Base-by-base conservation (phyloP, 192 early-diverging fungal species). In the Geranomyces variabilis region DNA sequence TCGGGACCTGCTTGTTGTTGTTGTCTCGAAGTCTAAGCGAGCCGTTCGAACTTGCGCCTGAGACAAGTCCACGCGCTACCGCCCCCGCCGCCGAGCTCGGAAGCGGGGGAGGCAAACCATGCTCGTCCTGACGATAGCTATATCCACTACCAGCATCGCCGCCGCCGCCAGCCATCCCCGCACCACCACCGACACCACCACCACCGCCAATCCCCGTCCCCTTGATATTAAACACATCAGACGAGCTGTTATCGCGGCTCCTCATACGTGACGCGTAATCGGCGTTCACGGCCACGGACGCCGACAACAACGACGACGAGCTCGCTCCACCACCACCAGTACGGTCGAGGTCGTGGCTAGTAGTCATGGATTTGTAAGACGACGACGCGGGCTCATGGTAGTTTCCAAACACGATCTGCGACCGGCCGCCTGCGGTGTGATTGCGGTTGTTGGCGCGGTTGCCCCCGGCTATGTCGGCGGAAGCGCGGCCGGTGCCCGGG, bases 331-430 rank as follows among this genome's bases (percentile, higher is more conserved):
- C n/a, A n/a, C n/a, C n/a, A n/a, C n/a, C n/a, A n/a, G n/a, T n/a
- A 41, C 36, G 36, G 51, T n/a, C 4, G 51, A 26, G 51, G 51
- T 9, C 51, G 51, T 53, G 7, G 24, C 7, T 53, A 7, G 24
- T 30, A 26, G 63, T 64, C 63, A 64, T 64, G 3, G 63, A 64
- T 21, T 36, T 46, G 41, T 64, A 64, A 1, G 63, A 45, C 21
- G 63, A 64, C 6, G 41, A 36, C 17, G 41, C 29, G 15, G 41
- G 63, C 21, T 64, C 63, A 36, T 64, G 33, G 63, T 64, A 64
- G 41, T 64, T 64, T 2, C 63, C 63, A 46, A 64, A 64, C 41
- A 64, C 63, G 63, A 64, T 64, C 43, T 64, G 63, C 31, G 63
- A 64, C 22, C 63, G 33, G 2, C 63, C 63, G 36, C 63, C 63